These are phyloP conservation scores for Penicillium verrucosum DNA, from an alignment of 2,329 filamentous ascomycete genomes.

Conservation along the genomic window DNA sequence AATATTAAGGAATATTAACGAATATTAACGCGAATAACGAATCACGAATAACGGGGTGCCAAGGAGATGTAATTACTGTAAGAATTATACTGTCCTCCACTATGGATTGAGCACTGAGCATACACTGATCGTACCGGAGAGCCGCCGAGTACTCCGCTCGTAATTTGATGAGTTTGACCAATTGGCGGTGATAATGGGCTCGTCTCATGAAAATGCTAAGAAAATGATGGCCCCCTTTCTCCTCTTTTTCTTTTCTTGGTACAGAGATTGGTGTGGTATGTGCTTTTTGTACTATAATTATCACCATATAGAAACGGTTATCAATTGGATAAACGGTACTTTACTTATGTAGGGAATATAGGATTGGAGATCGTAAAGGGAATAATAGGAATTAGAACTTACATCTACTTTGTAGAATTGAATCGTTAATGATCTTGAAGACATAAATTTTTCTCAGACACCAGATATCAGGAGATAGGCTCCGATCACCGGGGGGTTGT, in stretches of 20 bases:
- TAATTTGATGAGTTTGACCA: slow-evolving; percentile 1
- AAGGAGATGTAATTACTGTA: background rate
- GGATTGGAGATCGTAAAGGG: background rate
- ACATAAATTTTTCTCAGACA: background rate
- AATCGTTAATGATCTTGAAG: background rate
- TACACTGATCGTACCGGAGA: slow-evolving; percentile 15
- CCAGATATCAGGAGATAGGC: background rate
- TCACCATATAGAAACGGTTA: background rate
- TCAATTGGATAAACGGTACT: background rate
- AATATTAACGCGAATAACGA: background rate
- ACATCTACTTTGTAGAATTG: background rate
- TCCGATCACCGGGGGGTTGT: background rate
- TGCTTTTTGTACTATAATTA: slow-evolving; percentile 7
- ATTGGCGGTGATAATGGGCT: background rate
- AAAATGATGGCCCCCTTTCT: slow-evolving; percentile 2
- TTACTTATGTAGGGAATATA: background rate
- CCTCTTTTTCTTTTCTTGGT: slow-evolving; percentile 9
- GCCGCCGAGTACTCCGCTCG: slow-evolving; percentile 20
- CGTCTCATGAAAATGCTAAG: background rate
- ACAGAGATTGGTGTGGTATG: background rate
- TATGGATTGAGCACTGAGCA: background rate
- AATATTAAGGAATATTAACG: background rate
- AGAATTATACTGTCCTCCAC: background rate
- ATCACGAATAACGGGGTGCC: background rate
- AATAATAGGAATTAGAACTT: background rate